Evolutionary conservation across 345 rosid species (phyloP).

Genomic region (Eucalyptus pauciflora): DNA sequence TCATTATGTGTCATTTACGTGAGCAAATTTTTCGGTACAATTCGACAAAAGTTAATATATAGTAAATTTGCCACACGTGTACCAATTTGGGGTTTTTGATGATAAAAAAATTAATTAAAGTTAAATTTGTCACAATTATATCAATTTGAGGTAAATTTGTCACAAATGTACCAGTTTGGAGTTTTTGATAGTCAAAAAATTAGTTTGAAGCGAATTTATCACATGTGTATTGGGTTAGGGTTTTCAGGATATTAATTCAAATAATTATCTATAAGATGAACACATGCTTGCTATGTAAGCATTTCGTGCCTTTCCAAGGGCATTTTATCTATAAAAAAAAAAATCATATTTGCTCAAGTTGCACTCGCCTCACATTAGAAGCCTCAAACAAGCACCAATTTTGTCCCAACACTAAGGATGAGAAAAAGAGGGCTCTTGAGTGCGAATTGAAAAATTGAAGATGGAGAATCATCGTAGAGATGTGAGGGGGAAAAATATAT

Average conservation of each 20-base stretch:
- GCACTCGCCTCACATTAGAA: not conserved
- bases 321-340: accelerated
- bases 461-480: not conserved
- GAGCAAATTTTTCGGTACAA: too few species aligned
- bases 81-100: too few species aligned
- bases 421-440: not conserved
- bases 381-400: not conserved
- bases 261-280: not conserved
- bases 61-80: accelerated
- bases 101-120: too few species aligned
- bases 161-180: accelerated
- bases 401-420: not conserved
- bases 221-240: accelerated
- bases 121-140: too few species aligned
- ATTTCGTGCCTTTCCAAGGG: not conserved
- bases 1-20: too few species aligned
- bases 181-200: accelerated
- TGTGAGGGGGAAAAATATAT: accelerated
- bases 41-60: accelerated
- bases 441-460: not conserved
- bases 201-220: too few species aligned
- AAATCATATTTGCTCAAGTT: not conserved
- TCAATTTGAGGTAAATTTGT: too few species aligned
- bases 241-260: accelerated
- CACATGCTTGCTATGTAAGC: not conserved